Percentiles rank a stretch among this genome's conserved stretches.
Conservation (phyloP, 371 early-diverging fungal genomes). For the Encephalitozoon hellem region DNA sequence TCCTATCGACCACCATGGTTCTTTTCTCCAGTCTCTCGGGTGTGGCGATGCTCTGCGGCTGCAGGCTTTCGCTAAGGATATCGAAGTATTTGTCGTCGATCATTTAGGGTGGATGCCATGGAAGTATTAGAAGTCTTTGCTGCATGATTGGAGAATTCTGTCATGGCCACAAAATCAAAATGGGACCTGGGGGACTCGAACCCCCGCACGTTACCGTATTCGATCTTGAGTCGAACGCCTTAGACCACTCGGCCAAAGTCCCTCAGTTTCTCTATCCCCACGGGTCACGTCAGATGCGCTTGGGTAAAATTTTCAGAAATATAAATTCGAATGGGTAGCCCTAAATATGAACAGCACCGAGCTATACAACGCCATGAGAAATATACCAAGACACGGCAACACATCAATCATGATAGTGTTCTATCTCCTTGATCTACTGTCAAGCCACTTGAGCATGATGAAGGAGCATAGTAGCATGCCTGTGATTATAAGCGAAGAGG, state of each 20-base stretch:
- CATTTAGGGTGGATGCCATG: constrained; percentile 9
- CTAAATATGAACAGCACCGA: not conserved
- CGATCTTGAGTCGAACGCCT: constrained; percentile 62
- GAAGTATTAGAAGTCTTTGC: not conserved
- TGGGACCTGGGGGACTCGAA: constrained; percentile 62
- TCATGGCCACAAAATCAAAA: constrained; percentile 23
- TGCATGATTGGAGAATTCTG: not conserved
- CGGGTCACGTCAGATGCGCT: too few species aligned
- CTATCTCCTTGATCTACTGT: not conserved
- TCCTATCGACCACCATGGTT: constrained; percentile 16
- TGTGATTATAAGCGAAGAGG: not conserved
- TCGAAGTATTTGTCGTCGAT: constrained; percentile 20
- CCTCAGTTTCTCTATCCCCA: not conserved
- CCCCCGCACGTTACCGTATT: constrained; percentile 58
- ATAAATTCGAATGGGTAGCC: not conserved
- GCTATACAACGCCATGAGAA: not conserved
- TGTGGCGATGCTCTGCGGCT: not conserved
- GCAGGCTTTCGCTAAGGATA: constrained; percentile 24
- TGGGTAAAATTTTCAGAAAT: too few species aligned
- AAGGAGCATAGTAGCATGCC: not conserved
- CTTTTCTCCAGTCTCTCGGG: constrained; percentile 28
- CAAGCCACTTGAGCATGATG: not conserved
- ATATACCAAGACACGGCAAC: not conserved
- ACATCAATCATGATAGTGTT: not conserved
- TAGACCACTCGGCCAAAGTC: constrained; percentile 62